Evolutionary conservation across 352 stramenopile genomes (phyloP).

Genomic region (Pythium angustatum): DNA sequence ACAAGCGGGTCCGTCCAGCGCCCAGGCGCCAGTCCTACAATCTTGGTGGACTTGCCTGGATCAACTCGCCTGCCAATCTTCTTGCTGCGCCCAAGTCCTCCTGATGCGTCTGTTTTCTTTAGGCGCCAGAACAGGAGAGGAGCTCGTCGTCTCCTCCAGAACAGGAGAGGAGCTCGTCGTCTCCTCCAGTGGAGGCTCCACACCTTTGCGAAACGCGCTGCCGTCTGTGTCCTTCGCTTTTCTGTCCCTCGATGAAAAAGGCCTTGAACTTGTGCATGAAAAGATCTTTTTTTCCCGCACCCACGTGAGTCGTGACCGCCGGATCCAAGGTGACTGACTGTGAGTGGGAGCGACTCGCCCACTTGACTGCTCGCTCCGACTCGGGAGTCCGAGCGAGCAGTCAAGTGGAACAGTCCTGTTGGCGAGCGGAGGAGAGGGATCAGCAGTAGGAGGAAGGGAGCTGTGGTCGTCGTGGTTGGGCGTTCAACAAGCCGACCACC

Average conservation of each 20-base stretch:
- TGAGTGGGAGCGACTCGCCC: no score
- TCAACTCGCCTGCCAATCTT: background rate
- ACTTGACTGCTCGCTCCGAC: no score
- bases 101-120: no score
- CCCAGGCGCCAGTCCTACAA: background rate
- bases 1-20: background rate
- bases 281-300: no score
- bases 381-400: background rate
- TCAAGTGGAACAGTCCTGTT: no score
- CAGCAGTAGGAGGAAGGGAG: no score
- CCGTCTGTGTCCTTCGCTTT: slow-evolving; percentile 5
- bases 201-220: background rate
- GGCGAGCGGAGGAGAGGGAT: no score
- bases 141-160: background rate
- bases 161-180: background rate
- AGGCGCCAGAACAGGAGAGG: background rate
- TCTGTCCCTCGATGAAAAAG: background rate
- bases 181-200: background rate
- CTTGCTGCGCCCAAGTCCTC: no score
- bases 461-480: background rate
- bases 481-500: background rate
- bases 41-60: background rate
- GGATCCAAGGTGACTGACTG: no score
- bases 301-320: no score
- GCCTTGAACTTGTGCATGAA: slow-evolving; percentile 3